Evolutionary conservation across 78 protist species (phyloP), one percentile per base, ranked within the genome.

Genomic region (Polysphondylium violaceum): DNA sequence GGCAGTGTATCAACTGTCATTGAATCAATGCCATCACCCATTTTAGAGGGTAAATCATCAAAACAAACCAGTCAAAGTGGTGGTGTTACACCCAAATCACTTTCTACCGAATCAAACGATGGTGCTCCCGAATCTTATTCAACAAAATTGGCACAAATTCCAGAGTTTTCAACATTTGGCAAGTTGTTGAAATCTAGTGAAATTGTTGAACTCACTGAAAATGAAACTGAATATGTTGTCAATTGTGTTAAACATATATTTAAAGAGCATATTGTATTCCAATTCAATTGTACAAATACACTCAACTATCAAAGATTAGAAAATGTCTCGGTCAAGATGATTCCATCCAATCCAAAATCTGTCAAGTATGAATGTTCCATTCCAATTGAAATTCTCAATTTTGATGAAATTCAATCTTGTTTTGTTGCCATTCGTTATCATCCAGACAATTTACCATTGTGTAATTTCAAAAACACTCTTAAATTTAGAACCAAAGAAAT

Each of bases 191-290:
- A 56, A 31, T 51, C 95, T 92, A 35, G 94, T 12, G 77, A 74
- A 65, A 72, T 92, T n/a, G 23, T 65, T 31, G 87, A 65, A 69
- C 96, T 98, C 29, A 98, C 99, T 5, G 99, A 98, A 63, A 19
- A 90, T 0, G 99, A 97, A 89, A 93, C 97, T 0, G 99, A 98
- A 64, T 98, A 98, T 64, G 97, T 92, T 21, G 99, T 97, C 41
- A 25, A 63, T 25, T 93, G 93, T 86, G 76, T 90, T 78, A 98
- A 96, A 88, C 98, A 98, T 81, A 33, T 88, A 31, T 98, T 53
- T 36, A 47, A 27, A 21, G 58, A 40, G 44, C 95, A 96, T 89
- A 41, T 97, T 31, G 96, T 98, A 36, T 78, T 98, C 63, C 97
- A 97, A 86, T 98, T 94, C 94, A 55, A 75, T 40, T 50, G 88